phyloP scores from a whole-genome alignment of 1,284 basidiomycete genomes.

The Cystobasidiaceae sp. region DNA sequence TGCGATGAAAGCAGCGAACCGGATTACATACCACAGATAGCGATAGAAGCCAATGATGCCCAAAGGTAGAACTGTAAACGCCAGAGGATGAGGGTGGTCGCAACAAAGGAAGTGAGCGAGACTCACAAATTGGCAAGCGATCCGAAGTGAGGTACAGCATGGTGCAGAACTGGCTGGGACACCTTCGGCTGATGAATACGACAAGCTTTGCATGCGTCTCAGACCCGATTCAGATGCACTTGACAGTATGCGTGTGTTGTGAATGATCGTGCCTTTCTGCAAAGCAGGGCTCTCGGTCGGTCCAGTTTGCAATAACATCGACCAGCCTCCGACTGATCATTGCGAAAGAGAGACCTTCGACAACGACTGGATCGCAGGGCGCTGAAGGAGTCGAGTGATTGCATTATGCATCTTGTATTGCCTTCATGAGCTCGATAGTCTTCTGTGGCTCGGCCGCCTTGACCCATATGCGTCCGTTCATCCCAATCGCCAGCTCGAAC shows the following conservation, averaged over 20 bases:
- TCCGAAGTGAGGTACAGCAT: slow-evolving; percentile 65
- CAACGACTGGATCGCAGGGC: too few species aligned
- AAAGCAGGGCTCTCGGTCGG: too few species aligned
- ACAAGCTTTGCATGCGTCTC: too few species aligned
- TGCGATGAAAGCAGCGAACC: slow-evolving; percentile 64
- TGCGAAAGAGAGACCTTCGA: too few species aligned
- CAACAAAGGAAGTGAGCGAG: not conserved
- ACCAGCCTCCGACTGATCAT: too few species aligned
- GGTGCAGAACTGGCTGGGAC: not conserved
- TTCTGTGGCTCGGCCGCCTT: slow-evolving; percentile 62
- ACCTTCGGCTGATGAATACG: not conserved
- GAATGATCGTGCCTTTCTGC: too few species aligned
- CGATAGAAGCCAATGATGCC: slow-evolving; percentile 87
- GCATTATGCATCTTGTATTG: slow-evolving; percentile 20
- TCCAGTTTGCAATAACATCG: too few species aligned
- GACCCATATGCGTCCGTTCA: slow-evolving; percentile 78
- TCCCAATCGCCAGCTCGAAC: slow-evolving; percentile 68
- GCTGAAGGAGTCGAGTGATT: not conserved
- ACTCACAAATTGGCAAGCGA: slow-evolving; percentile 70
- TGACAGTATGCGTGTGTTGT: too few species aligned
- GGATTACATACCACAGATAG: slow-evolving; percentile 82
- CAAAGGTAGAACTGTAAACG: slow-evolving; percentile 68
- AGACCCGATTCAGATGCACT: too few species aligned
- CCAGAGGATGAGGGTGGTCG: not conserved
- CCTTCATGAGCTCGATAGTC: slow-evolving; percentile 55